Conservation (phyloP, 148 eudicot species). For the Vaccinium macrocarpon region DNA sequence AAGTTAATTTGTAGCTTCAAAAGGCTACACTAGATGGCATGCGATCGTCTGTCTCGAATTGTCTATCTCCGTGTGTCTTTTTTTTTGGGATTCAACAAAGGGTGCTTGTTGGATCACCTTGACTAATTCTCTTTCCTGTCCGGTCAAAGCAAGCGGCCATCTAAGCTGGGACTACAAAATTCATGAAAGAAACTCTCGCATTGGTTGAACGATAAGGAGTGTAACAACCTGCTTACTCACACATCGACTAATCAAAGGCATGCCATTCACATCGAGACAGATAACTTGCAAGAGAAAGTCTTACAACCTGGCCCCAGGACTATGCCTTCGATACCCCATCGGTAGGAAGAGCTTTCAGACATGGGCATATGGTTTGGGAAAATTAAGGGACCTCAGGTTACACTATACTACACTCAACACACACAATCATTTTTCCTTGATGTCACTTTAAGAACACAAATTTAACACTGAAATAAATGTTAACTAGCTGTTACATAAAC, state of each 20-base stretch:
- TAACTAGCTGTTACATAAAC: not conserved
- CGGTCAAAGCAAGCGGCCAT: not conserved
- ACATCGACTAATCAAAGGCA: too few relatives aligned
- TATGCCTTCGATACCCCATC: not conserved
- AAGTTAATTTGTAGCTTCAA: not conserved
- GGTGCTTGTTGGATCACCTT: not conserved
- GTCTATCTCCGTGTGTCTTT: not conserved
- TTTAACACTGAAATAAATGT: not conserved
- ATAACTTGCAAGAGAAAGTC: too few relatives aligned
- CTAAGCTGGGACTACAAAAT: not conserved
- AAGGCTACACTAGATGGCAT: not conserved
- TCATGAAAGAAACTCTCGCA: not conserved
- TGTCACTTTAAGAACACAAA: not conserved
- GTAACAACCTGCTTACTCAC: too few relatives aligned
- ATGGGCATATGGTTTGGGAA: not conserved
- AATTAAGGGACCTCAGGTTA: not conserved
- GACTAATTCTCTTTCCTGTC: not conserved
- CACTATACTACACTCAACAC: not conserved
- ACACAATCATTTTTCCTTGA: not conserved
- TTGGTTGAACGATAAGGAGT: too few relatives aligned
- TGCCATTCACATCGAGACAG: too few relatives aligned
- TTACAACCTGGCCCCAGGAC: not conserved
- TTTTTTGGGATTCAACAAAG: not conserved
- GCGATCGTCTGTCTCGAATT: not conserved
- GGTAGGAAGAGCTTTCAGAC: not conserved